A percentile compares a stretch with the other conserved stretches of the same genome.
These are phyloP conservation scores for Psilocybe mexicana DNA, from an alignment of 1,284 basidiomycete species.

Conservation along the genomic window DNA sequence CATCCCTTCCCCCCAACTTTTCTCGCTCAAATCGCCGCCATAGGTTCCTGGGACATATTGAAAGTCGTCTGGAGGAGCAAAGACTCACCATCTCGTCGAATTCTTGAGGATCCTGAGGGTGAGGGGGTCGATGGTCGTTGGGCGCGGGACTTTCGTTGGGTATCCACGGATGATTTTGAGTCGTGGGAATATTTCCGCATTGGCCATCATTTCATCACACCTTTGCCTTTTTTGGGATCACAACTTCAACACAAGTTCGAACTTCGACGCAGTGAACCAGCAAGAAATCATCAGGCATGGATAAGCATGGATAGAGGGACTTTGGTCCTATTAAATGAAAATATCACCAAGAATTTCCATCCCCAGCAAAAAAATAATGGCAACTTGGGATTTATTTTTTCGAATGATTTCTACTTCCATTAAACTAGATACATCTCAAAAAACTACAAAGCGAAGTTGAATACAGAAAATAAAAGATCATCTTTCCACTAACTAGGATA, in stretches of 20 bases:
- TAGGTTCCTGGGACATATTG: conserved; percentile 6
- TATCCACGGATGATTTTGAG: conserved; percentile 18
- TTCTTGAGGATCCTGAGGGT: conserved; percentile 41
- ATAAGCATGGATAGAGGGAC: too few relatives aligned
- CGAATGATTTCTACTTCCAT: background rate
- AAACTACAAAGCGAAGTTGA: too few relatives aligned
- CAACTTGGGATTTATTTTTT: background rate
- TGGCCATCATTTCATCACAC: background rate
- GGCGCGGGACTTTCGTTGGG: conserved; percentile 14
- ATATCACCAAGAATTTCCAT: too few relatives aligned
- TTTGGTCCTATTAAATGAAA: too few relatives aligned
- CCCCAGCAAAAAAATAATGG: too few relatives aligned
- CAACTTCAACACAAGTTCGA: background rate
- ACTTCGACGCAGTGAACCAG: background rate
- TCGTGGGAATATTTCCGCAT: conserved; percentile 18
- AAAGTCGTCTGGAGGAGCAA: conserved; percentile 15
- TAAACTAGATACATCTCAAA: background rate
- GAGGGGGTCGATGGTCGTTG: conserved; percentile 27
- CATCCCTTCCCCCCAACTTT: conserved; percentile 15
- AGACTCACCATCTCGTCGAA: conserved; percentile 44
- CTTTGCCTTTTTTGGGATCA: background rate
- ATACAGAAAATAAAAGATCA: background rate
- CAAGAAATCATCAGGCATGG: background rate
- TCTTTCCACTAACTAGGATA: background rate
- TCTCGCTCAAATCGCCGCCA: conserved; percentile 15